phyloP scores from a whole-genome alignment of 805 yeast genomes.

The Ogataea siamensis region DNA sequence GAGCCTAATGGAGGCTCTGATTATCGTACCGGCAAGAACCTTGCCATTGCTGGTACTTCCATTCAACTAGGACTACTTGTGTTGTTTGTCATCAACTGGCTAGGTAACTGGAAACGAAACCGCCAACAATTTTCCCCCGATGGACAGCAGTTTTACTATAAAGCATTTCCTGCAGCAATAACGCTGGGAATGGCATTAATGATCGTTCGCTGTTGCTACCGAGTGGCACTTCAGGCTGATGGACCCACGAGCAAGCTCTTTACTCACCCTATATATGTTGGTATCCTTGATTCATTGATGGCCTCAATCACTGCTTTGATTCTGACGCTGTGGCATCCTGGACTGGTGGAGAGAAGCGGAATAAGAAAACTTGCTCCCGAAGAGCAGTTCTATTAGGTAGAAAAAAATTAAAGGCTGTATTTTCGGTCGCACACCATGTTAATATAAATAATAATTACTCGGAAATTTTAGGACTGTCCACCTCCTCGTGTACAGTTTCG shows the following conservation, averaged over 20 bases:
- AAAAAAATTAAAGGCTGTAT: no score
- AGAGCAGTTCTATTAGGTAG: background rate
- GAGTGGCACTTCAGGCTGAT: constrained; percentile 66
- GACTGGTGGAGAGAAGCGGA: constrained; percentile 36
- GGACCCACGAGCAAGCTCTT: constrained; percentile 74
- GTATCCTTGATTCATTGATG: constrained; percentile 63
- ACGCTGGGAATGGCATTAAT: constrained; percentile 48
- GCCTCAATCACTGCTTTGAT: constrained; percentile 46
- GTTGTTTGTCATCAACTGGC: background rate
- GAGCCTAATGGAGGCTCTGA: constrained; percentile 33
- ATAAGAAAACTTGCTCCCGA: background rate
- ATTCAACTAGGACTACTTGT: constrained; percentile 70
- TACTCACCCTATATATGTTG: constrained; percentile 54
- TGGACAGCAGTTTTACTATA: constrained; percentile 28
- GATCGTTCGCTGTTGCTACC: constrained; percentile 64
- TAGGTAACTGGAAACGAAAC: background rate
- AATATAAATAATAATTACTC: background rate
- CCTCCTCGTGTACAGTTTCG: constrained; percentile 12
- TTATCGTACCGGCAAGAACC: constrained; percentile 49
- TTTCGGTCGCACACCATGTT: background rate
- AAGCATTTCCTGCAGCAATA: constrained; percentile 43
- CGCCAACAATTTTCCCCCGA: background rate
- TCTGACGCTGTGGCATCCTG: constrained; percentile 62
- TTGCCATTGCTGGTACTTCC: constrained; percentile 76
- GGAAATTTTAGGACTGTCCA: constrained; percentile 2